A percentile compares a stretch with the other conserved stretches of the same genome.
These are phyloP conservation scores for Chrysopogon serrulatus DNA, from an alignment of 176 grass and related monocot species.

Conservation along the genomic window DNA sequence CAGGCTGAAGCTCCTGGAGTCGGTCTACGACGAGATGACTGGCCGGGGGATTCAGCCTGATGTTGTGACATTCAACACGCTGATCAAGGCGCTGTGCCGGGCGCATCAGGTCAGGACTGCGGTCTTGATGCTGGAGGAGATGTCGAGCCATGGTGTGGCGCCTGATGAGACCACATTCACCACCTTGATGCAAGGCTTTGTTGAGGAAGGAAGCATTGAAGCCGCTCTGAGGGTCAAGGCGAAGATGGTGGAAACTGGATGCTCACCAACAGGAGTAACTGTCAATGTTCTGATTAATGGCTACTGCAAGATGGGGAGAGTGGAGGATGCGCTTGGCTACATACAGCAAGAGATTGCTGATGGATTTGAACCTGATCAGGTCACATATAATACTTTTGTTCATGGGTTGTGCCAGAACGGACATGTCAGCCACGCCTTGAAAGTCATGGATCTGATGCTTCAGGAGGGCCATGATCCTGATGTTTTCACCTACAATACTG, in stretches of 20 bases:
- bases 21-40: constrained; percentile 53
- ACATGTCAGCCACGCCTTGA: constrained; percentile 56
- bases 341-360: constrained; percentile 50
- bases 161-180: constrained; percentile 64
- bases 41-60: constrained; percentile 35
- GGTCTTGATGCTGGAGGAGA: constrained; percentile 70
- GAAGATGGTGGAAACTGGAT: constrained; percentile 57
- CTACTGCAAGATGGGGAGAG: constrained; percentile 64
- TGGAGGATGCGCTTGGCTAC: constrained; percentile 61
- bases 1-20: constrained; percentile 74
- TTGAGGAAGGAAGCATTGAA: constrained; percentile 73
- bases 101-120: constrained; percentile 62
- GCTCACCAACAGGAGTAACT: constrained; percentile 43
- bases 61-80: constrained; percentile 62
- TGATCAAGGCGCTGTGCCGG: constrained; percentile 68
- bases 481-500: constrained; percentile 63
- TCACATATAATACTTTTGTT: constrained; percentile 66
- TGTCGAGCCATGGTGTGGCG: constrained; percentile 32
- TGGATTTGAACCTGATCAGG: constrained; percentile 60
- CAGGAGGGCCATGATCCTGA: constrained; percentile 66
- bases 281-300: constrained; percentile 71
- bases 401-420: constrained; percentile 67
- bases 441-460: constrained; percentile 73
- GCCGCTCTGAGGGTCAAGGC: constrained; percentile 60
- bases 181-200: constrained; percentile 80